Evolutionary conservation across 2,329 filamentous ascomycete species (phyloP), one percentile per base, ranked within the genome.

Genomic region (Cadophora sp.): DNA sequence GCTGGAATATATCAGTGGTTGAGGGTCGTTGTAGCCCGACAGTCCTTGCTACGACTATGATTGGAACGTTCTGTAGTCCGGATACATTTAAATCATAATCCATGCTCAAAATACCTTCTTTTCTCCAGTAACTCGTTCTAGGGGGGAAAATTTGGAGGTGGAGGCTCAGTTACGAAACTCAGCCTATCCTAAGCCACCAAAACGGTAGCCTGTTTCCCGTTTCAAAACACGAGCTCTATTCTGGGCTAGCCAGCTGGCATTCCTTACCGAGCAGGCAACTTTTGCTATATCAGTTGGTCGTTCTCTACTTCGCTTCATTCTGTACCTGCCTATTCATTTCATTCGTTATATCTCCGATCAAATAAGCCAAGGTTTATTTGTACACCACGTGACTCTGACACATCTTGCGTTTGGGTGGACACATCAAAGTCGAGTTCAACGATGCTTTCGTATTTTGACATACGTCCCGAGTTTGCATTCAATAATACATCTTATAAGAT

Each of bases 311-410:
- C 19, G 16, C 46, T 56, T 43, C 24, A 26, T 46, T 43, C 62
- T 65, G 69, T 69, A 69, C 69, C 69, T 71, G 67, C 67, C 66
- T 69, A 64, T 56, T 58, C 34, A 43, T 34, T 31, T 51, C 26
- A 27, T 31, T 43, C n/a, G 3, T 22, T 58, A 22, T 24, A 22
- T 26, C 19, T 7, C 24, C 29, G 34, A 11, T 62, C 48, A 24
- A 43, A 62, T 16, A 55, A n/a, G 43, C 60, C 24, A 31, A 62
- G 22, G 4, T 34, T 53, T 48, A 22, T 62, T 26, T 16, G n/a
- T n/a, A 24, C 19, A 2, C 2, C 61, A 46, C 29, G 26, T 31
- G 50, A 53, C 50, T 27, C 53, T 62, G 60, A 62, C 27, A 66
- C 64, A 64, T 27, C 56, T 26, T n/a, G 46, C 61, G 59, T 69